phyloP scores from a whole-genome alignment of 2,329 filamentous ascomycete genomes.

The Colletotrichum eremochloae region DNA sequence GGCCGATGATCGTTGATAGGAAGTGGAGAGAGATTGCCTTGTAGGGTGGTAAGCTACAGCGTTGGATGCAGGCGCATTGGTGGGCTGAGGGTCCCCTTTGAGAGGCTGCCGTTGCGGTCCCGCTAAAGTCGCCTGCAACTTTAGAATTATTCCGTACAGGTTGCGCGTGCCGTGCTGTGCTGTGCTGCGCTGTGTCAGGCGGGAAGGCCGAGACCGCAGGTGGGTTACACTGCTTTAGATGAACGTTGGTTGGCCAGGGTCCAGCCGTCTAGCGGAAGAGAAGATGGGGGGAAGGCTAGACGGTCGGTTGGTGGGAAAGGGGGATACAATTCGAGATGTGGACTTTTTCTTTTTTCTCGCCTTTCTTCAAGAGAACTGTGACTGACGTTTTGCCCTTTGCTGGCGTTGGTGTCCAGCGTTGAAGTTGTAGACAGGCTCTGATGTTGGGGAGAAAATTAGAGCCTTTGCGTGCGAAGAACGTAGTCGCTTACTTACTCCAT shows the following conservation, averaged over 20 bases:
- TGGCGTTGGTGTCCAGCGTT: background rate
- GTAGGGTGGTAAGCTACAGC: constrained; percentile 11
- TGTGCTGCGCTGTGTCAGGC: constrained; percentile 16
- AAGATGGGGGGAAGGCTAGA: background rate
- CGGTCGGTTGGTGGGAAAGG: background rate
- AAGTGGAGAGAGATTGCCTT: constrained; percentile 31
- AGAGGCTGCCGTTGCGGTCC: constrained; percentile 5
- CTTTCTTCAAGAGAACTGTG: background rate
- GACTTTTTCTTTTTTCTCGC: background rate
- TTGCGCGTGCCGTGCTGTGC: background rate
- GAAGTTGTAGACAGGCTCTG: background rate
- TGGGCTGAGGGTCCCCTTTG: constrained; percentile 14
- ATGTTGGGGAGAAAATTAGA: background rate
- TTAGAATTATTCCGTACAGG: constrained; percentile 23
- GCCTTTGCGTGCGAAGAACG: background rate
- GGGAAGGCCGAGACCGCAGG: constrained; percentile 38
- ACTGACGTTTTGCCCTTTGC: background rate
- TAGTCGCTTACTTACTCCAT: background rate
- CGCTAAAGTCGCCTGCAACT: constrained; percentile 34
- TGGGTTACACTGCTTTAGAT: constrained; percentile 34
- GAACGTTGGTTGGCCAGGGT: constrained; percentile 26
- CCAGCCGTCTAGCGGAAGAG: background rate
- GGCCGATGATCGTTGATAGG: constrained; percentile 29
- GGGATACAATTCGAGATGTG: background rate
- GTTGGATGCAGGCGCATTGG: background rate